Evolutionary conservation across 2,329 filamentous ascomycete genomes (phyloP), one percentile per base, ranked within the genome.

Genomic region (Xylariaceae sp.): DNA sequence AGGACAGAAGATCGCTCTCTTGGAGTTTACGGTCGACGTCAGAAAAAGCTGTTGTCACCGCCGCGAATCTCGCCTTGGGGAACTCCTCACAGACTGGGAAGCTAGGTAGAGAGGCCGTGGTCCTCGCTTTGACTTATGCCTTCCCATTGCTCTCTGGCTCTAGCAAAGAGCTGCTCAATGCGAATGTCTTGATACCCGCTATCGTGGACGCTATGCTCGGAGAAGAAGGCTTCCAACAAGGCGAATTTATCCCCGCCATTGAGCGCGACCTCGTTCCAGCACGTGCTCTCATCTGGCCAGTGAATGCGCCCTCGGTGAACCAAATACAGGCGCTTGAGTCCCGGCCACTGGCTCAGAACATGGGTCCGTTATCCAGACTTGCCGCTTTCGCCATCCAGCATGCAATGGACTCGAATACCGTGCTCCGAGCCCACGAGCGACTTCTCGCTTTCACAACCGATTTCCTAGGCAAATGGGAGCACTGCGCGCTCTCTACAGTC

Each of bases 21-120:
- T 67, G 72, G 23, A 66, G 74, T 40, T 73, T 92, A 63, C 76
- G 83, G 37, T 76, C 71, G 25, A 88, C 80, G 34, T 71, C 95
- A 0, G 86, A 92, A 60, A 73, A 75, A 16, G 87, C 86, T 2
- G 76, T 95, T 25, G 82, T 88, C 7, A 82, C 77, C 23, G 88
- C 89, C 8, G 74, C 82, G 1, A 92, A 93, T 58, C 70, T 93
- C n/a, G 83, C 88, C 0, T 66, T 95, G n/a, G 67, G 73, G 42
- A 64, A 72, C 5, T 63, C 64, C 10, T 55, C 61, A 16, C 62
- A 67, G 35, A 71, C 73, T 10, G 70, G 66, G 1, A 64, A 59
- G 6, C 56, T 70, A 11, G 74, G 71, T 0, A 66, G 67, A 6
- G 71, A 65, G 5, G 75, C 77, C 5, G 78, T 92, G 22, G 77